Evolutionary conservation across 1,284 basidiomycete species (phyloP), one percentile per base, ranked within the genome.

Genomic region (Papiliotrema nemorosa): DNA sequence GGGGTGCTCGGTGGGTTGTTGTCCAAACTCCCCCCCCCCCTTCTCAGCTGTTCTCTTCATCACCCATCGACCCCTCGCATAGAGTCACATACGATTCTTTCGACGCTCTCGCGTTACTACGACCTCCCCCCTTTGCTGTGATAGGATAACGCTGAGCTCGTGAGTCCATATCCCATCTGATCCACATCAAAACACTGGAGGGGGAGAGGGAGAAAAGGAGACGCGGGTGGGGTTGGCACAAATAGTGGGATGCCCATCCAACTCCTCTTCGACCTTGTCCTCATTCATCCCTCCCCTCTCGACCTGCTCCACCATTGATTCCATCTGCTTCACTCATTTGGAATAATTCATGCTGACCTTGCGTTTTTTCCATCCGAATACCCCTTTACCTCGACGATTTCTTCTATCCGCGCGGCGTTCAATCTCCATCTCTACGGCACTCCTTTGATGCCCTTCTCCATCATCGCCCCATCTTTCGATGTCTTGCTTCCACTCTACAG

Each of bases 401-500:
- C n/a, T n/a, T n/a, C n/a, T n/a, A n/a, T n/a, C n/a, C n/a, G n/a
- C n/a, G n/a, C n/a, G n/a, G n/a, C 42, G n/a, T 22, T 14, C 16
- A 12, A 26, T 20, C 40, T 31, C 25, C 14, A 7, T 5, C 42
- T 14, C 42, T 6, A 10, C 22, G 14, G n/a, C n/a, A 44, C 29
- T 36, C 39, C 3, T 48, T 21, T 5, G 29, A n/a, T 14, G n/a
- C 45, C 44, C 16, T 22, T 29, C 25, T 21, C 34, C n/a, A 37
- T 18, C 7, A 33, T 31, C 44, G 31, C 5, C 21, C 9, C 31
- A 22, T 29, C 29, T 18, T 16, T 26, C 22, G 31, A 50, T 33
- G 39, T 16, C 31, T 49, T 13, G n/a, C 6, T 26, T 33, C 6
- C 40, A 14, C 9, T 38, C 50, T 50, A 55, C 73, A 89, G 86